These are phyloP conservation scores for Metarhizium rileyi DNA, from an alignment of 2,329 filamentous ascomycete genomes.

Conservation along the genomic window DNA sequence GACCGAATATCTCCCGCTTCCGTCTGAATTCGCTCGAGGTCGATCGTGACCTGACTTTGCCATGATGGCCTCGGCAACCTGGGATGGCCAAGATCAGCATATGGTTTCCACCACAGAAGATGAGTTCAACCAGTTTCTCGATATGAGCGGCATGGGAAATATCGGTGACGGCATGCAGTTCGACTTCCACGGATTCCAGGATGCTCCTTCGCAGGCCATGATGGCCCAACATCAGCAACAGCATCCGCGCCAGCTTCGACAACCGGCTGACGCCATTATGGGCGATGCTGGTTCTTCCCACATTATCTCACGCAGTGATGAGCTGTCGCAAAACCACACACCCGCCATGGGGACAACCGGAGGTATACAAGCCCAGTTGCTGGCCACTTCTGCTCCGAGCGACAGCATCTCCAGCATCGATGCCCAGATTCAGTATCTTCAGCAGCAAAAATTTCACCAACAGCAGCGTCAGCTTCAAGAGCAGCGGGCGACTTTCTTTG, in stretches of 20 bases:
- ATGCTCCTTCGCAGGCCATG: slow-evolving; percentile 23
- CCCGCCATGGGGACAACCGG: slow-evolving; percentile 37
- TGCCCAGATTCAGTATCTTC: slow-evolving; percentile 55
- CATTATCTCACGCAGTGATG: slow-evolving; percentile 20
- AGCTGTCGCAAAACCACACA: slow-evolving; percentile 35
- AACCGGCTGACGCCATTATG: slow-evolving; percentile 27
- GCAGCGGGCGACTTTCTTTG: slow-evolving; percentile 45
- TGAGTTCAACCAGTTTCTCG: slow-evolving; percentile 55
- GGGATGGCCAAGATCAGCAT: slow-evolving; percentile 48
- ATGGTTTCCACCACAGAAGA: slow-evolving; percentile 43
- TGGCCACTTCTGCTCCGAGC: slow-evolving; percentile 28
- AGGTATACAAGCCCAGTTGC: slow-evolving; percentile 35
- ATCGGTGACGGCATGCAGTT: slow-evolving; percentile 47
- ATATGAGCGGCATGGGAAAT: slow-evolving; percentile 46
- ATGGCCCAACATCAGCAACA: slow-evolving; percentile 21
- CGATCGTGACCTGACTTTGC: slow-evolving; percentile 1
- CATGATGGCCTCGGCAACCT: slow-evolving; percentile 44
- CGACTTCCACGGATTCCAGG: slow-evolving; percentile 48
- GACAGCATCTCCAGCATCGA: slow-evolving; percentile 51
- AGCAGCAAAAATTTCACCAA: slow-evolving; percentile 53
- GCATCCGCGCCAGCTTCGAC: slow-evolving; percentile 13
- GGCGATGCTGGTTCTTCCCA: slow-evolving; percentile 19
- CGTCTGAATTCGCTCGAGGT: background rate
- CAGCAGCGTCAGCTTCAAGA: slow-evolving; percentile 50
- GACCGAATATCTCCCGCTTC: background rate